Percentiles rank a stretch among this genome's conserved stretches.
These are phyloP conservation scores for Penicillium verrucosum DNA, from an alignment of 2,329 filamentous ascomycete species.

Conservation along the genomic window DNA sequence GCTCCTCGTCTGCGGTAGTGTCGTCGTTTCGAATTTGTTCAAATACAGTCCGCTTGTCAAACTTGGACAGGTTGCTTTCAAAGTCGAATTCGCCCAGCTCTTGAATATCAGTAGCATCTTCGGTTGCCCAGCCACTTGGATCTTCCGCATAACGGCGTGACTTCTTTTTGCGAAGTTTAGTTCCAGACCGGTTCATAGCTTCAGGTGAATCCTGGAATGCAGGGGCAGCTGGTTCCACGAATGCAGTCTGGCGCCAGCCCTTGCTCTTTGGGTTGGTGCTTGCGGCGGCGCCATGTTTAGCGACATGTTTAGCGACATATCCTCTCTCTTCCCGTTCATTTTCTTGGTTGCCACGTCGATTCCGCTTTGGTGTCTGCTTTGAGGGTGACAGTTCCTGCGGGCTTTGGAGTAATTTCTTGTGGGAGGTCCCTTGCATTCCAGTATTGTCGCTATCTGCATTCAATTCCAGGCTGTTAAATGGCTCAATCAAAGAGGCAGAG, in stretches of 20 bases:
- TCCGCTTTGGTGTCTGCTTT: slow-evolving; percentile 37
- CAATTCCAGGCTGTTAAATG: slow-evolving; percentile 44
- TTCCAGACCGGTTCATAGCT: slow-evolving; percentile 24
- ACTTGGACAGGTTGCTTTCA: slow-evolving; percentile 81
- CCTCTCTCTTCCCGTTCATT: slow-evolving; percentile 46
- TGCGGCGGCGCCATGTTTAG: slow-evolving; percentile 33
- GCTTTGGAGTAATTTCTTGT: slow-evolving; percentile 18
- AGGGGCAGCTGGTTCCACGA: slow-evolving; percentile 52
- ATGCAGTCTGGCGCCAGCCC: slow-evolving; percentile 66
- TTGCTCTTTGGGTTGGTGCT: slow-evolving; percentile 51
- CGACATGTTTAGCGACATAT: slow-evolving; percentile 33
- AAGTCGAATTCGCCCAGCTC: slow-evolving; percentile 96
- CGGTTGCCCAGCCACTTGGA: slow-evolving; percentile 88
- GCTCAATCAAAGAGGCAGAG: slow-evolving; percentile 44
- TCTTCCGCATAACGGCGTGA: slow-evolving; percentile 51
- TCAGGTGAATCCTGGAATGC: slow-evolving; percentile 42
- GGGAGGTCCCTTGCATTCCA: slow-evolving; percentile 8
- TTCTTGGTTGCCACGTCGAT: slow-evolving; percentile 46
- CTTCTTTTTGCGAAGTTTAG: slow-evolving; percentile 47
- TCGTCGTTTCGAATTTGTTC: slow-evolving; percentile 89
- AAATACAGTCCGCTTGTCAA: slow-evolving; percentile 89
- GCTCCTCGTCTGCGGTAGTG: slow-evolving; percentile 79
- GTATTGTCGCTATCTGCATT: slow-evolving; percentile 24
- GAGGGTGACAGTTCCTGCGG: slow-evolving; percentile 20
- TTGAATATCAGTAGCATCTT: slow-evolving; percentile 91